phyloP scores from a whole-genome alignment of 2,329 filamentous ascomycete species.

The Clathrospora elynae region DNA sequence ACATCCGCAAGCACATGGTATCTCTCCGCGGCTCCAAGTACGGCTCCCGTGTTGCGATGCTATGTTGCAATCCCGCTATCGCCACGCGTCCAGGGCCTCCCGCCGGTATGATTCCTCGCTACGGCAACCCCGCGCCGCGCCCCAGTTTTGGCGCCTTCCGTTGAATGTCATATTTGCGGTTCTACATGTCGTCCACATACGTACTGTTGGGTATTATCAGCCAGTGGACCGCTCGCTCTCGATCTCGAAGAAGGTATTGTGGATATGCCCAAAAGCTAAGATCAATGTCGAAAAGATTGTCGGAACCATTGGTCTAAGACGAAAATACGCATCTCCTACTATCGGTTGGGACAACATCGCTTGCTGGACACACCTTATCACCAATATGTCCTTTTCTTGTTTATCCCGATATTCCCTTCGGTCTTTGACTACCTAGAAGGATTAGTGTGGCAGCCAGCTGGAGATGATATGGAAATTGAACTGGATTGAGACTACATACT shows the following conservation, averaged over 20 bases:
- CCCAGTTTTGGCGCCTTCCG: conserved; percentile 40
- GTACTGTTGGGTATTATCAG: conserved; percentile 38
- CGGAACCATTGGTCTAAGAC: conserved; percentile 39
- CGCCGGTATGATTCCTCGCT: conserved; percentile 59
- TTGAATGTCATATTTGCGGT: conserved; percentile 18
- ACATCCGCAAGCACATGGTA: conserved; percentile 99
- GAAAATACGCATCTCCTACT: conserved; percentile 33
- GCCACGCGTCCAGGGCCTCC: conserved; percentile 87
- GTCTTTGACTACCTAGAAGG: conserved; percentile 23
- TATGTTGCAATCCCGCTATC: conserved; percentile 93
- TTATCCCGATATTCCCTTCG: conserved; percentile 34
- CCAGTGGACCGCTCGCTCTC: conserved; percentile 35
- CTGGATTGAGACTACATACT: conserved; percentile 31
- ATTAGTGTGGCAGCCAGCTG: conserved; percentile 16
- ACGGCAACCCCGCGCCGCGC: conserved; percentile 35
- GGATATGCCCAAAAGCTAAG: conserved; percentile 40
- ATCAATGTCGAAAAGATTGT: conserved; percentile 41
- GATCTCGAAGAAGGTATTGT: conserved; percentile 41
- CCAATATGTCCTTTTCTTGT: conserved; percentile 40
- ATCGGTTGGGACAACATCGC: conserved; percentile 31
- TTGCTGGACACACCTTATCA: conserved; percentile 32
- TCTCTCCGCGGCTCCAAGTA: conserved; percentile 98
- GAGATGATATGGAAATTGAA: conserved; percentile 21
- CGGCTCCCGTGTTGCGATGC: conserved; percentile 96
- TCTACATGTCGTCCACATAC: conserved; percentile 28